Conservation (phyloP, 2,329 filamentous ascomycete genomes). For the Aspergillus jensenii region DNA sequence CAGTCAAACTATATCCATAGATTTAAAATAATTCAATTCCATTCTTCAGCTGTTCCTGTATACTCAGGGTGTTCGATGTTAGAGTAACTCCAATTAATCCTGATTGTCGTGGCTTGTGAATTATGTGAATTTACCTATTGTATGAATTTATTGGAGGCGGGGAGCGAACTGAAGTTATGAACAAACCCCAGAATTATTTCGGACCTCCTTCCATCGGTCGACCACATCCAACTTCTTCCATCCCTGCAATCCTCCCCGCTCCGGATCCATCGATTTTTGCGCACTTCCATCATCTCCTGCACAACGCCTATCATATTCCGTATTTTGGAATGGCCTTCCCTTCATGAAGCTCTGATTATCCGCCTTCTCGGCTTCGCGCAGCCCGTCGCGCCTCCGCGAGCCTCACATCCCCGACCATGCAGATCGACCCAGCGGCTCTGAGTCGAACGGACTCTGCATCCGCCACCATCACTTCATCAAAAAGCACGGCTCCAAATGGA, state of each 20-base stretch:
- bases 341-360: conserved; percentile 42
- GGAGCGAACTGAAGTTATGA: conserved; percentile 19
- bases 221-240: conserved; percentile 18
- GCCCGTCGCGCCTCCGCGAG: conserved; percentile 36
- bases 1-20: conserved; percentile 51
- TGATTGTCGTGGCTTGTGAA: background rate
- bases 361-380: conserved; percentile 40
- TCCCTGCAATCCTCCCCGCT: conserved; percentile 25
- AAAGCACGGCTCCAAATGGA: conserved; percentile 28
- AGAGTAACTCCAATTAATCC: background rate
- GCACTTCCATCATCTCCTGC: conserved; percentile 7
- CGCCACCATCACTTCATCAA: conserved; percentile 30
- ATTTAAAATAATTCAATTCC: background rate
- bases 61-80: background rate
- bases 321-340: conserved; percentile 20
- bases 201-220: conserved; percentile 26
- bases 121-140: background rate
- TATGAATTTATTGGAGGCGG: conserved; percentile 5
- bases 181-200: conserved; percentile 20
- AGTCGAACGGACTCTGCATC: conserved; percentile 43
- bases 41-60: background rate
- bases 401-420: conserved; percentile 35
- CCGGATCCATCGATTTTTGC: conserved; percentile 20
- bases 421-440: conserved; percentile 47
- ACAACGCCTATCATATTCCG: conserved; percentile 1